A percentile compares a stretch with the other conserved stretches of the same genome.
phyloP scores from a whole-genome alignment of 768 basidiomycete species.

The Pholiota microspora region DNA sequence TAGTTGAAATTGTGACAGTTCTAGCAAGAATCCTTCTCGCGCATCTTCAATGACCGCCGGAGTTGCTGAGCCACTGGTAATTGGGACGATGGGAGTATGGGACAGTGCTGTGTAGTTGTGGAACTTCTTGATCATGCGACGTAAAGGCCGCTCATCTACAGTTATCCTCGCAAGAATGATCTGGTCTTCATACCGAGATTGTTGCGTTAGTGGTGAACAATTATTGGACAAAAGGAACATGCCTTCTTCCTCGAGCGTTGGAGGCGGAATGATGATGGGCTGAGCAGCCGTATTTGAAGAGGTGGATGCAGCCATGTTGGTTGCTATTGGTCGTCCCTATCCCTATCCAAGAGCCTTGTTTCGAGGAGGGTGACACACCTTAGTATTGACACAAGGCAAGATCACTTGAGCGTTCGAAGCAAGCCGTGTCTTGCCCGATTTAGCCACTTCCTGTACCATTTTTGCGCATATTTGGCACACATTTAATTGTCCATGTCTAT shows the following conservation, averaged over 20 bases:
- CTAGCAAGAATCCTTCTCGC: slow-evolving; percentile 74
- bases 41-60: slow-evolving; percentile 58
- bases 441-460: background rate
- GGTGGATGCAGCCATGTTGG: slow-evolving; percentile 11
- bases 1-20: slow-evolving; percentile 74
- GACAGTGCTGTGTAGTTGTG: slow-evolving; percentile 66
- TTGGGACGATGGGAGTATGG: slow-evolving; percentile 41
- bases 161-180: slow-evolving; percentile 80
- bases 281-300: slow-evolving; percentile 15
- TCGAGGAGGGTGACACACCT: background rate
- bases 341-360: background rate
- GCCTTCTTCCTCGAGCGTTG: slow-evolving; percentile 68
- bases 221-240: slow-evolving; percentile 8
- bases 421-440: background rate
- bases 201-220: slow-evolving; percentile 24
- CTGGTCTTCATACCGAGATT: slow-evolving; percentile 47
- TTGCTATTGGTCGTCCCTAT: background rate
- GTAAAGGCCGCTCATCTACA: slow-evolving; percentile 77
- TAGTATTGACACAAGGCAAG: background rate
- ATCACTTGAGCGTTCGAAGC: background rate
- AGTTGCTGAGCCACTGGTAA: slow-evolving; percentile 21
- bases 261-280: slow-evolving; percentile 36
- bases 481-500: too few species aligned
- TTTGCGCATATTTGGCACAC: slow-evolving; percentile 1
- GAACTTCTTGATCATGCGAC: slow-evolving; percentile 80